Evolutionary conservation across 768 basidiomycete species (phyloP), one percentile per base, ranked within the genome.

Genomic region (Ramaria rubella): DNA sequence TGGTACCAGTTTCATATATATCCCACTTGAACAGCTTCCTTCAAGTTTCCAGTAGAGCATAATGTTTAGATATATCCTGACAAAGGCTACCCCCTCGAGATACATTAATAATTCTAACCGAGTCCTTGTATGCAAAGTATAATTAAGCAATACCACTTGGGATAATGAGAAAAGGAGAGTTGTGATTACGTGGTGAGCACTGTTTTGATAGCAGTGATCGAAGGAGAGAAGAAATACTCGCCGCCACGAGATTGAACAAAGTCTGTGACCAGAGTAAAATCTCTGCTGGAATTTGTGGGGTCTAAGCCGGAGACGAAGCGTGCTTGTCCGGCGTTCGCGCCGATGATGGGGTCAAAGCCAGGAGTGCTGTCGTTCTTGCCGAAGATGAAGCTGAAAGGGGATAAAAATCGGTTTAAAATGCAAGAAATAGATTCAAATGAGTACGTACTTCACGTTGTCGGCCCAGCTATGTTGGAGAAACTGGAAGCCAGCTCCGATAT

Each of bases 181-280:
- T n/a, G n/a, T n/a, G n/a, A 36, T 36, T 17, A 36, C 8, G 7
- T 36, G 34, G 43, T 36, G 58, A 59, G 36, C 31, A 43, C 43
- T 30, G 55, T 68, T 65, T 70, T 73, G 63, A 81, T 66, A 7
- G 72, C 75, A 36, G 73, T 72, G 55, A 79, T 64, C 19, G 77
- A 77, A 1, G 79, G 80, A 3, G 73, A 67, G 67, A 80, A 80
- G 65, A 80, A 80, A 62, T 79, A 80, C 61, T 78, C 79, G 55
- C 79, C 78, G 31, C 79, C 76, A 21, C 74, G 72, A 40, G 79
- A 69, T 27, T 73, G 63, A 46, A 81, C 69, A 58, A 75, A 78
- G 26, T 68, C 55, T 1, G 51, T 57, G 3, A 63, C 61, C 17
- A 70, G 43, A 1, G 62, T 34, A 12, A 63, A 53, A 11, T 52